Evolutionary conservation across 768 basidiomycete genomes (phyloP).

Genomic region (Gloeostereum incarnatum): DNA sequence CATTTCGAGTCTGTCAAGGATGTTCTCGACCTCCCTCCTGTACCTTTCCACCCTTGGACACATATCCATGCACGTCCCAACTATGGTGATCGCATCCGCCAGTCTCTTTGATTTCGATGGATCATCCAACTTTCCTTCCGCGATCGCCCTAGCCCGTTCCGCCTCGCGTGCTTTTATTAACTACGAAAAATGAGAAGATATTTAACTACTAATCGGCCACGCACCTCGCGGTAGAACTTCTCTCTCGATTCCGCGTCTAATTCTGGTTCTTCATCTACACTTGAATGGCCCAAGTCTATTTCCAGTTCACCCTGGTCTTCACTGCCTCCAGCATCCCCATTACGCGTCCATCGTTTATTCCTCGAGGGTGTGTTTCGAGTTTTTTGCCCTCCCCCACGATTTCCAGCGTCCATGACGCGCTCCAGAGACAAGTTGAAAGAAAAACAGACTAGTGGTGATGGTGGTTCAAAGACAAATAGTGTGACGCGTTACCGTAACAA

Average conservation of each 20-base stretch:
- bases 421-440: too few relatives aligned
- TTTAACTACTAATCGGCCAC: constrained; percentile 13
- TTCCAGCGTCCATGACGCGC: too few relatives aligned
- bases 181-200: constrained; percentile 21
- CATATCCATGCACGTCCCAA: constrained; percentile 90
- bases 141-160: constrained; percentile 67
- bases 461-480: too few relatives aligned
- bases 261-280: constrained; percentile 40
- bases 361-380: too few relatives aligned
- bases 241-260: constrained; percentile 62
- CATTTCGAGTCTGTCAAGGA: constrained; percentile 83
- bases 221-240: constrained; percentile 63
- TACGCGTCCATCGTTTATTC: too few relatives aligned
- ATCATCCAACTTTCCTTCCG: constrained; percentile 83
- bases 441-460: too few relatives aligned
- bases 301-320: too few relatives aligned
- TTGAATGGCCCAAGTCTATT: too few relatives aligned
- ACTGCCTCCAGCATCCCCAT: too few relatives aligned
- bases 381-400: too few relatives aligned
- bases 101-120: constrained; percentile 71
- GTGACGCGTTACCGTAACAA: too few relatives aligned
- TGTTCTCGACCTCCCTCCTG: constrained; percentile 81
- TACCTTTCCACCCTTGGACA: constrained; percentile 93
- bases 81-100: constrained; percentile 87
- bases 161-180: constrained; percentile 65